These are phyloP conservation scores for Pelargonium myrrhifolium DNA, from an alignment of 441 rosid species.

Conservation along the genomic window DNA sequence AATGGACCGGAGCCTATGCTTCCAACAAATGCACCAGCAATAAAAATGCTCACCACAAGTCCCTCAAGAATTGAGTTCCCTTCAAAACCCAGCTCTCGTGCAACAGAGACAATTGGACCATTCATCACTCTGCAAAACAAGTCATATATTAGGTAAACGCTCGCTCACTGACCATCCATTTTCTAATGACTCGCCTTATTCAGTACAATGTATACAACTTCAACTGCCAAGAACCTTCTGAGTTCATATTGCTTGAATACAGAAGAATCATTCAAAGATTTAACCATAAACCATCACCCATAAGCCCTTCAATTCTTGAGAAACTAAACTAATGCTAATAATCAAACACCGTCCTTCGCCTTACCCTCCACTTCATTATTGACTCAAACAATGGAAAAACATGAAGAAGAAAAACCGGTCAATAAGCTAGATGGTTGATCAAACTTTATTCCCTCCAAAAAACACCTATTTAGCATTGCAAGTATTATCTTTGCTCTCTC, in stretches of 20 bases:
- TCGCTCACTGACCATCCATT: neutral
- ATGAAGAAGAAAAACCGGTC: neutral
- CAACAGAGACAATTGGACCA: conserved; percentile 66
- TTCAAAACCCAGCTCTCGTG: conserved; percentile 68
- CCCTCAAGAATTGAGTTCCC: conserved; percentile 64
- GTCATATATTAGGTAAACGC: conserved; percentile 4
- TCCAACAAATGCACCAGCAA: conserved; percentile 76
- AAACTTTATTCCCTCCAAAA: neutral
- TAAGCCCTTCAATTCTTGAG: neutral
- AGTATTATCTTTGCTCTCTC: too few species aligned
- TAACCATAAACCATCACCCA: neutral
- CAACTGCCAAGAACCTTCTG: neutral
- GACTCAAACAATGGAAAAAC: neutral
- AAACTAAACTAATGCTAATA: neutral
- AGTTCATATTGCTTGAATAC: neutral
- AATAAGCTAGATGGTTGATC: conserved; percentile 1
- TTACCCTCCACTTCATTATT: neutral
- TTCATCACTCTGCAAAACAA: conserved; percentile 58
- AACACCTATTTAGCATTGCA: neutral
- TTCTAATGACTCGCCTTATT: neutral
- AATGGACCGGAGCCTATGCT: conserved; percentile 52
- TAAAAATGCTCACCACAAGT: conserved; percentile 72
- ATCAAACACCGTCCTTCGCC: neutral
- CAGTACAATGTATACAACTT: neutral
- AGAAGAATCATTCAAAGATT: too few species aligned